These are phyloP conservation scores for Peniophora sp. DNA, from an alignment of 1,284 basidiomycete genomes.

Conservation along the genomic window DNA sequence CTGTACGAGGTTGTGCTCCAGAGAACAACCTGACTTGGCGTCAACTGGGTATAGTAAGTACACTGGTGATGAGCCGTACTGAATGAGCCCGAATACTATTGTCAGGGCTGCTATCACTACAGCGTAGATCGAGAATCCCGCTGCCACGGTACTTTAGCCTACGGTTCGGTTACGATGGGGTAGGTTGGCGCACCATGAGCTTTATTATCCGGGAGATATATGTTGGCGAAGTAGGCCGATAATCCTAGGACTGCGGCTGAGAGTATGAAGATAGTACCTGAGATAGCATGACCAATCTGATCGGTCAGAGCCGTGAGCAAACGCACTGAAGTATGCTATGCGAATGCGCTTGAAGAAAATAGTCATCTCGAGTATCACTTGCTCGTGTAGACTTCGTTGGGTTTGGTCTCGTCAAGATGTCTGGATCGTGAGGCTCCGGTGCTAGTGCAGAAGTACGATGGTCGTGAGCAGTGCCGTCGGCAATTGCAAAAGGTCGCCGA, in stretches of 20 bases:
- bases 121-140: conserved; percentile 61
- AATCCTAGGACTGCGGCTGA: conserved; percentile 63
- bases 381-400: no score
- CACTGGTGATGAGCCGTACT: conserved; percentile 29
- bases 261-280: conserved; percentile 52
- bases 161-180: neutral
- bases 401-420: no score
- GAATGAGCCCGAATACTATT: conserved; percentile 47
- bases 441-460: no score
- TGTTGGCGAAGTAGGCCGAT: conserved; percentile 52
- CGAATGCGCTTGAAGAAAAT: conserved; percentile 11
- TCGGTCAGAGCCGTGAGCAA: neutral
- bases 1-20: conserved; percentile 54
- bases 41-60: neutral
- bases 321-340: conserved; percentile 9
- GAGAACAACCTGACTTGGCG: conserved; percentile 4
- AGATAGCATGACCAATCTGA: neutral
- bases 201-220: conserved; percentile 36
- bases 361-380: conserved; percentile 11
- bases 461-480: no score
- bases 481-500: no score
- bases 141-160: conserved; percentile 24
- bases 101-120: conserved; percentile 56
- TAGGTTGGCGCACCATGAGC: conserved; percentile 7
- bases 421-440: no score